phyloP scores from a whole-genome alignment of 306 rosid species.

The Lathyrus oleraceus region DNA sequence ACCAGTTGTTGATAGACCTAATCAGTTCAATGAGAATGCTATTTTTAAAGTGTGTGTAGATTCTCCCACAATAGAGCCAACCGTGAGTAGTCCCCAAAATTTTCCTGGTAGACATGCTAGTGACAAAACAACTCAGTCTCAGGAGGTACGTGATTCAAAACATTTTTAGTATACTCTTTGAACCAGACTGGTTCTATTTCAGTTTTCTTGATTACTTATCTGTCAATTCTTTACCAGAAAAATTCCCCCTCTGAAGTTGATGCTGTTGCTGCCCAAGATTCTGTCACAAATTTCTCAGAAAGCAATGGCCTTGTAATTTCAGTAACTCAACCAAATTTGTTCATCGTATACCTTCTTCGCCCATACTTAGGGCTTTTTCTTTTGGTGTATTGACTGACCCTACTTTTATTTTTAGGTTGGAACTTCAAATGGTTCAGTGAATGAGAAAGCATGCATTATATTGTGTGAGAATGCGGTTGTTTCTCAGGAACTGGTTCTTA shows the following conservation, averaged over 20 bases:
- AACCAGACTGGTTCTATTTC: constrained; percentile 6
- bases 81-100: constrained; percentile 33
- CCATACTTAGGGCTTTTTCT: not conserved
- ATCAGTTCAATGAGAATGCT: constrained; percentile 29
- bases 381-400: constrained; percentile 18
- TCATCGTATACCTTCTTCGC: constrained; percentile 3
- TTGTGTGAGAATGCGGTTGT: constrained; percentile 35
- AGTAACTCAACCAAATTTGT: constrained; percentile 34
- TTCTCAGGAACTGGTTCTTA: constrained; percentile 34
- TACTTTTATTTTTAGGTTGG: constrained; percentile 46
- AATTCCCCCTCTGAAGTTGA: constrained; percentile 26
- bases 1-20: constrained; percentile 27
- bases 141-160: constrained; percentile 47
- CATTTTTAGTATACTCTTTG: not conserved
- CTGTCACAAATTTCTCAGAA: constrained; percentile 30
- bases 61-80: constrained; percentile 29
- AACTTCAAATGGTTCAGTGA: constrained; percentile 34
- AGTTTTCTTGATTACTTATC: constrained; percentile 28
- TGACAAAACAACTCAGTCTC: constrained; percentile 33
- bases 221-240: constrained; percentile 33
- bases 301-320: constrained; percentile 26
- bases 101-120: constrained; percentile 26
- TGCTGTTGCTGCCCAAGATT: constrained; percentile 27
- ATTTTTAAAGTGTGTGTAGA: constrained; percentile 37
- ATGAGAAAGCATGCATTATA: constrained; percentile 27